Conservation (phyloP, 139 green algal species). For the Haematococcus sp. region DNA sequence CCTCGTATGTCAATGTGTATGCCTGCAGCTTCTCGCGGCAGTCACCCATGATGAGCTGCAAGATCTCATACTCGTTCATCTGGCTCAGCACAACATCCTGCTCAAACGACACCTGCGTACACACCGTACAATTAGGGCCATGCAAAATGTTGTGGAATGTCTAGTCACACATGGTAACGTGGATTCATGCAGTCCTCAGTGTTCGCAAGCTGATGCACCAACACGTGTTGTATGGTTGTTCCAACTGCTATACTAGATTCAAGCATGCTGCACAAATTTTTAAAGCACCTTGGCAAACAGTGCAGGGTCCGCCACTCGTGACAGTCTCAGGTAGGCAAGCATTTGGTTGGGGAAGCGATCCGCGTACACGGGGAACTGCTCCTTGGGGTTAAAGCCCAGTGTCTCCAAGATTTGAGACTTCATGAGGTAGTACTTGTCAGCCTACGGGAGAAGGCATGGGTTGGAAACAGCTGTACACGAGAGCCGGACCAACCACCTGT, state of each 20-base stretch:
- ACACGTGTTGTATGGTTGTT: too few relatives aligned
- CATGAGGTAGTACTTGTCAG: conserved; percentile 33
- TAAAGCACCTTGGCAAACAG: conserved; percentile 64
- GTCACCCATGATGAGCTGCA: conserved; percentile 92
- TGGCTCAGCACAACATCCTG: conserved; percentile 75
- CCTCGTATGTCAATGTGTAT: conserved; percentile 67
- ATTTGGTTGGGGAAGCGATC: conserved; percentile 91
- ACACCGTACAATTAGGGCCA: too few relatives aligned
- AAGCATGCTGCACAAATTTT: too few relatives aligned
- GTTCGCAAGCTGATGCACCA: too few relatives aligned
- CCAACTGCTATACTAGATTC: too few relatives aligned
- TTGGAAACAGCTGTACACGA: too few relatives aligned
- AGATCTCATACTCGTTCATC: conserved; percentile 96
- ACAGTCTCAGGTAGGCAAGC: conserved; percentile 85
- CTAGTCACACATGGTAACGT: too few relatives aligned
- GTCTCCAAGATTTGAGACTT: conserved; percentile 35
- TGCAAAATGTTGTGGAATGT: too few relatives aligned
- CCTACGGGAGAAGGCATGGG: neutral
- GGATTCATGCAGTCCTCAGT: too few relatives aligned
- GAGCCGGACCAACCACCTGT: too few relatives aligned
- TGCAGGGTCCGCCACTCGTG: conserved; percentile 53
- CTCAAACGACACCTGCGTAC: conserved; percentile 85
- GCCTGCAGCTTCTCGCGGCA: conserved; percentile 68
- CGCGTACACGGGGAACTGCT: conserved; percentile 85
- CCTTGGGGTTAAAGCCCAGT: conserved; percentile 23